A percentile compares a stretch with the other conserved stretches of the same genome.
These are phyloP conservation scores for Aspergillus sp. DNA, from an alignment of 2,329 filamentous ascomycete genomes.

Conservation along the genomic window DNA sequence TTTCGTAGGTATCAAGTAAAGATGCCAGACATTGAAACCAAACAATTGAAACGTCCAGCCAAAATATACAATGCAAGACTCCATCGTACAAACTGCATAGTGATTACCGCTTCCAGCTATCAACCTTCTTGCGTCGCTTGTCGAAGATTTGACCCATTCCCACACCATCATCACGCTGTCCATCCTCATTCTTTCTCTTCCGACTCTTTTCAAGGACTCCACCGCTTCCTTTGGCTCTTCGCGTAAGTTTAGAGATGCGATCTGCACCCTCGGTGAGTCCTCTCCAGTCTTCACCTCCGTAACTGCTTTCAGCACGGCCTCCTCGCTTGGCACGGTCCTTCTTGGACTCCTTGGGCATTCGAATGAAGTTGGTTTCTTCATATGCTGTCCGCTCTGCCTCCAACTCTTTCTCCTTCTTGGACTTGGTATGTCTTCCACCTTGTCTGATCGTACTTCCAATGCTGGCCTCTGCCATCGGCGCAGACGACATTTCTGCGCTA, in stretches of 20 bases:
- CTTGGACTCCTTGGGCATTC: constrained; percentile 80
- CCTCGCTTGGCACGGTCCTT: constrained; percentile 70
- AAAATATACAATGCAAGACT: too few species aligned
- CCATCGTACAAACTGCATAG: too few species aligned
- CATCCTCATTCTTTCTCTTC: constrained; percentile 74
- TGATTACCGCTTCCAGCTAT: constrained; percentile 34
- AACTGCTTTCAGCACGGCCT: constrained; percentile 50
- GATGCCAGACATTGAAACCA: too few species aligned
- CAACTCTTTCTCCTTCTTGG: constrained; percentile 66
- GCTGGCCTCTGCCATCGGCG: constrained; percentile 78
- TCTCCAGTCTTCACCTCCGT: constrained; percentile 91
- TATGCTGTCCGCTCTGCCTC: constrained; percentile 79
- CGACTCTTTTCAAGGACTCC: constrained; percentile 73
- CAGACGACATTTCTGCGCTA: constrained; percentile 72
- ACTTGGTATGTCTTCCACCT: constrained; percentile 75
- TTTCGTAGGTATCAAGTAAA: neutral
- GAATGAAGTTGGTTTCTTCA: constrained; percentile 88
- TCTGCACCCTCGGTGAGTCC: constrained; percentile 80
- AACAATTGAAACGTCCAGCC: too few species aligned
- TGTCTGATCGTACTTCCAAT: constrained; percentile 85
- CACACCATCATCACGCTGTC: constrained; percentile 58
- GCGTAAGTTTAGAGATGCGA: constrained; percentile 77
- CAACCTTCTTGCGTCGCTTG: constrained; percentile 41
- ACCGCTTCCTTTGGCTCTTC: constrained; percentile 56
- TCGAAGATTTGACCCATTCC: constrained; percentile 62